Base-by-base conservation (phyloP, 139 green algal genomes). In the Trebouxia sp. region DNA sequence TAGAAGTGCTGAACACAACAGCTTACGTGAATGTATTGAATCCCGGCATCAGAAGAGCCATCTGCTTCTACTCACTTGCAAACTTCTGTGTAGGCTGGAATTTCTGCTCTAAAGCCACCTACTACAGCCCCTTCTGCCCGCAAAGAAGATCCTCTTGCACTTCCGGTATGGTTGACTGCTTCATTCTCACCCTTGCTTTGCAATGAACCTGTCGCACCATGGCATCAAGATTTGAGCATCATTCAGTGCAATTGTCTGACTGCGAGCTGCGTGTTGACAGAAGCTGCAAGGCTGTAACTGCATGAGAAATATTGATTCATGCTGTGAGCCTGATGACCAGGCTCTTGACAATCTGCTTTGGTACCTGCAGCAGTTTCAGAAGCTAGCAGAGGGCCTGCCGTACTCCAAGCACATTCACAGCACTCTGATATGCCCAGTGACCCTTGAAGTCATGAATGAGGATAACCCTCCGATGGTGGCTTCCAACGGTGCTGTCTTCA, bases 401-500 rank as follows among this genome's bases (percentile, higher is more conserved):
- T 94, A 83, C 58, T 86, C 94, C 47, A 98, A 98, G 87, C 94
- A 97, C 83, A 83, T 87, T 51, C 88, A 90, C 83, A 96, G 89
- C 78, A 97, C 95, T 84, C 92, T 98, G 43, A 84, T 98, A 22
- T 98, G 95, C 83, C 82, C 84, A 26, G 83, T 98, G 7, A 97
- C 91, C 0, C 83, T 84, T 6, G 87, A 93, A 48, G 41, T 95
- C 30, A 98, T 99, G 94, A 91, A 90, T 26, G 96, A 97, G 78
- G 86, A 96, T 74, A 99, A 98, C 85, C 94, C 95, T 30, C 95
- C 96, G 6, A 86, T 98, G 80, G 94, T 95, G 79, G 48, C 82
- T 37, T 76, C 82, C 22, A 80, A 67, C 32, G 82, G 82, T 28
- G 35, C 58, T 24, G 74, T 87, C 32, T 87, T 82, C 75, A 79